These are phyloP conservation scores for Leucocoprinus birnbaumii DNA, from an alignment of 768 basidiomycete species.

Conservation along the genomic window DNA sequence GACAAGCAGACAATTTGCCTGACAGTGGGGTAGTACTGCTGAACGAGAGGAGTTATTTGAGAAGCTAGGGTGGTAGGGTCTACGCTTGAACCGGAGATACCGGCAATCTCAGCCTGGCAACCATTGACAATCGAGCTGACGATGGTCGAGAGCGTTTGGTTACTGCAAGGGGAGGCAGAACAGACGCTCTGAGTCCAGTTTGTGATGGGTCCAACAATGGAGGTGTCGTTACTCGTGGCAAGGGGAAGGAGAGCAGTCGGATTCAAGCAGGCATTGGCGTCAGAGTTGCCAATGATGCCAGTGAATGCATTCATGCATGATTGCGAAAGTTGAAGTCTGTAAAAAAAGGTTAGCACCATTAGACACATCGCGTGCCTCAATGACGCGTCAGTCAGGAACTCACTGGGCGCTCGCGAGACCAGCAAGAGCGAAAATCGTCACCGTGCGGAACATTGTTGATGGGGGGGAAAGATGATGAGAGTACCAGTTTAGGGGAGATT, in stretches of 20 bases:
- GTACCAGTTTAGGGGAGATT: neutral
- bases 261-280: constrained; percentile 47
- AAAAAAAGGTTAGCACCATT: neutral
- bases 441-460: constrained; percentile 21
- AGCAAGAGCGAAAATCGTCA: constrained; percentile 26
- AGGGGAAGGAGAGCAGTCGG: constrained; percentile 41
- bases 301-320: constrained; percentile 48
- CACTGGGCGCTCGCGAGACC: constrained; percentile 35
- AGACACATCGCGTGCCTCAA: neutral
- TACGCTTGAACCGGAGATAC: neutral
- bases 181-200: constrained; percentile 60
- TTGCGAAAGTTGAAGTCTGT: constrained; percentile 34
- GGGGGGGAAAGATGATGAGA: neutral
- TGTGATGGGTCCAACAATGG: constrained; percentile 46
- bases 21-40: constrained; percentile 53
- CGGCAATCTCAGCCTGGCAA: constrained; percentile 36
- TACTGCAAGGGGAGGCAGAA: constrained; percentile 48
- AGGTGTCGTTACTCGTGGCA: constrained; percentile 26
- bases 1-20: constrained; percentile 60
- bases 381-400: constrained; percentile 14
- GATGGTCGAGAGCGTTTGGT: constrained; percentile 52
- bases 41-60: constrained; percentile 35
- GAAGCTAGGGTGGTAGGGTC: neutral
- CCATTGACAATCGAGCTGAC: constrained; percentile 48
- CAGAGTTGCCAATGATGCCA: constrained; percentile 38